Conservation (phyloP, 1,284 basidiomycete species). For the Tilletiopsis washingtonensis region DNA sequence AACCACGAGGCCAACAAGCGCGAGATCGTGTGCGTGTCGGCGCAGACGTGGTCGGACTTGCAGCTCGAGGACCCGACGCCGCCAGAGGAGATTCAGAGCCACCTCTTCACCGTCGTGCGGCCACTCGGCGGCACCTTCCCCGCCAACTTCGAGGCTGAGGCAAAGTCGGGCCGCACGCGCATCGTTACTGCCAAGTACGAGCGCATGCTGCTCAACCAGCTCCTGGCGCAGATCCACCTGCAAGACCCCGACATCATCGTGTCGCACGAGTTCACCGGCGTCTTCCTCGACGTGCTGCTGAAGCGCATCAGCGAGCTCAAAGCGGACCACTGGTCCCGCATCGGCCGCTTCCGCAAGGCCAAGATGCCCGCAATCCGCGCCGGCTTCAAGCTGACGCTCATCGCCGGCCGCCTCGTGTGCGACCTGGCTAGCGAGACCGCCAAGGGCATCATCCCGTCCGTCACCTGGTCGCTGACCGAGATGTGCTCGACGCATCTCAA, state of each 20-base stretch:
- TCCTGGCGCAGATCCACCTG: slow-evolving; percentile 74
- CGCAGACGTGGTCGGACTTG: slow-evolving; percentile 70
- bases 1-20: slow-evolving; percentile 90
- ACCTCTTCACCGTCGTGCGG: slow-evolving; percentile 80
- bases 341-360: slow-evolving; percentile 81
- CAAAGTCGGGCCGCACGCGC: slow-evolving; percentile 53
- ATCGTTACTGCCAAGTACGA: slow-evolving; percentile 67
- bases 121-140: slow-evolving; percentile 81
- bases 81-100: slow-evolving; percentile 61
- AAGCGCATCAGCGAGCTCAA: slow-evolving; percentile 72
- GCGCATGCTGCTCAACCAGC: slow-evolving; percentile 71
- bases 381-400: slow-evolving; percentile 72
- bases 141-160: slow-evolving; percentile 62
- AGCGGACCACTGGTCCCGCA: slow-evolving; percentile 78
- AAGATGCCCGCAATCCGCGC: slow-evolving; percentile 67
- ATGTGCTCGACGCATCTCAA: slow-evolving; percentile 73
- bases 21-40: slow-evolving; percentile 79
- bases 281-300: slow-evolving; percentile 80
- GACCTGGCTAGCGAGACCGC: slow-evolving; percentile 90
- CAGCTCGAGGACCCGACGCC: slow-evolving; percentile 42
- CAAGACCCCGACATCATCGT: slow-evolving; percentile 91
- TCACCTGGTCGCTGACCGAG: slow-evolving; percentile 92
- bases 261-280: slow-evolving; percentile 90
- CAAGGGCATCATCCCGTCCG: slow-evolving; percentile 66
- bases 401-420: slow-evolving; percentile 79